phyloP scores from a whole-genome alignment of 2,329 filamentous ascomycete species.

The Beauveria bassiana region DNA sequence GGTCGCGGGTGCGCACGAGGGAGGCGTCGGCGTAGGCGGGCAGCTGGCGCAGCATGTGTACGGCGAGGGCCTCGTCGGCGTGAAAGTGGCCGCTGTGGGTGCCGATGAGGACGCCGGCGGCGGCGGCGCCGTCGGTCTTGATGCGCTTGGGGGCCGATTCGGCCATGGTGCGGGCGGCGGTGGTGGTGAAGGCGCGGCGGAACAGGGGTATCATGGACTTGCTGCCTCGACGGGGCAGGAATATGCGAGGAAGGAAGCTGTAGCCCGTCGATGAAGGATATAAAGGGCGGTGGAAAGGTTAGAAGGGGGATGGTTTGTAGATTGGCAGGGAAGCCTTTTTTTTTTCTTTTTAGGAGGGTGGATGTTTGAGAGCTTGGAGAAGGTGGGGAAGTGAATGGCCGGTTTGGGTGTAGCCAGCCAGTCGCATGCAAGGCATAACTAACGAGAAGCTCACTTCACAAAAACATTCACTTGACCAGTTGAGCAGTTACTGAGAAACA shows the following conservation, averaged over 20 bases:
- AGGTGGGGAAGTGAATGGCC: neutral
- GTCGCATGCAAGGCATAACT: neutral
- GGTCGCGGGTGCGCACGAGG: slow-evolving; percentile 83
- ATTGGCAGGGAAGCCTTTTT: neutral
- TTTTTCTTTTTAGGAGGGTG: neutral
- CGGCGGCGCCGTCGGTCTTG: slow-evolving; percentile 53
- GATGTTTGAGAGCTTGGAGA: neutral
- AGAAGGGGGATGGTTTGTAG: neutral
- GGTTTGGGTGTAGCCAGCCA: neutral
- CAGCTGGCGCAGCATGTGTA: slow-evolving; percentile 88
- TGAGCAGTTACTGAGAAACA: no score
- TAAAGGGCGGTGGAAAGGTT: neutral
- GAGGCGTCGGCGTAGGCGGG: slow-evolving; percentile 67
- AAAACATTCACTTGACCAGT: no score
- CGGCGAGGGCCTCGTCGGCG: slow-evolving; percentile 93
- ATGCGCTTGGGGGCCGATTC: slow-evolving; percentile 72
- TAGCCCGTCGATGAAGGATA: neutral
- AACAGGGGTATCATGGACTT: slow-evolving; percentile 3
- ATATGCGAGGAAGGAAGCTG: neutral
- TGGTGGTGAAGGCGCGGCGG: slow-evolving; percentile 10
- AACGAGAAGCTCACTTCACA: neutral
- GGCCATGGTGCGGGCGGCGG: slow-evolving; percentile 30
- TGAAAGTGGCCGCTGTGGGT: slow-evolving; percentile 99
- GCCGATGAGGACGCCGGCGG: slow-evolving; percentile 56
- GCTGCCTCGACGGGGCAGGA: neutral